Percentiles rank a stretch among this genome's conserved stretches.
phyloP scores from a whole-genome alignment of 208 protist genomes.

The Jaenimonas drosophilae region DNA sequence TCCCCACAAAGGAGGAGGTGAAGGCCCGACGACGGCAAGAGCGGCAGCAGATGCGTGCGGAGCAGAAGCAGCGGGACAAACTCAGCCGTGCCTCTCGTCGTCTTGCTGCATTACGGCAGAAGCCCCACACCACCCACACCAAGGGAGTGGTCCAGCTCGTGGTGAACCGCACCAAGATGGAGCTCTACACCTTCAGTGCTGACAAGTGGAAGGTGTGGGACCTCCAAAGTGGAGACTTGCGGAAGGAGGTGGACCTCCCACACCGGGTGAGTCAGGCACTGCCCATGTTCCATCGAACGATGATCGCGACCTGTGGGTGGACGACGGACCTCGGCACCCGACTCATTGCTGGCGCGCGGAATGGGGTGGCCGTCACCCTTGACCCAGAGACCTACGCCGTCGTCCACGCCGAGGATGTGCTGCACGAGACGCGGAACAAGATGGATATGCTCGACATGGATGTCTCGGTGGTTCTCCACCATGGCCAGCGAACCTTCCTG shows the following conservation, averaged over 20 bases:
- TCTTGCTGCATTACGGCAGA: slow-evolving; percentile 17
- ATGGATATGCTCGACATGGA: slow-evolving; percentile 20
- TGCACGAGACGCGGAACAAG: slow-evolving; percentile 1
- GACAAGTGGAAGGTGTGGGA: slow-evolving; percentile 57
- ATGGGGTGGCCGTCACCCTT: slow-evolving; percentile 48
- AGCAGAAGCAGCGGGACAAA: slow-evolving; percentile 3
- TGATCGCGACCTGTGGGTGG: slow-evolving; percentile 46
- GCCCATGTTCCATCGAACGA: slow-evolving; percentile 20
- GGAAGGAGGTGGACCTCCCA: slow-evolving; percentile 24
- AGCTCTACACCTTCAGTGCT: slow-evolving; percentile 64
- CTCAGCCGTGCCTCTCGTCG: not conserved
- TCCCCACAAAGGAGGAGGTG: not conserved
- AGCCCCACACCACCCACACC: slow-evolving; percentile 27
- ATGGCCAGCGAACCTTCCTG: slow-evolving; percentile 39
- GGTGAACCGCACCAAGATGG: slow-evolving; percentile 12
- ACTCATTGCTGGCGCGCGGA: slow-evolving; percentile 48
- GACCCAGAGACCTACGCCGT: slow-evolving; percentile 36
- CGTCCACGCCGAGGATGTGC: slow-evolving; percentile 33
- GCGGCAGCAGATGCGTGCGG: slow-evolving; percentile 1
- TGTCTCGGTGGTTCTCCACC: slow-evolving; percentile 25
- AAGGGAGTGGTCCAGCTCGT: slow-evolving; percentile 27
- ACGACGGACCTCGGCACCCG: slow-evolving; percentile 38
- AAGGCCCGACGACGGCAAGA: not conserved
- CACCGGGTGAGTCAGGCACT: slow-evolving; percentile 32
- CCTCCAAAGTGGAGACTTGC: slow-evolving; percentile 25